Percentiles rank a stretch among this genome's conserved stretches.
Evolutionary conservation across 495 filamentous ascomycete genomes (phyloP).

Genomic region (Aspergillus asperescens): DNA sequence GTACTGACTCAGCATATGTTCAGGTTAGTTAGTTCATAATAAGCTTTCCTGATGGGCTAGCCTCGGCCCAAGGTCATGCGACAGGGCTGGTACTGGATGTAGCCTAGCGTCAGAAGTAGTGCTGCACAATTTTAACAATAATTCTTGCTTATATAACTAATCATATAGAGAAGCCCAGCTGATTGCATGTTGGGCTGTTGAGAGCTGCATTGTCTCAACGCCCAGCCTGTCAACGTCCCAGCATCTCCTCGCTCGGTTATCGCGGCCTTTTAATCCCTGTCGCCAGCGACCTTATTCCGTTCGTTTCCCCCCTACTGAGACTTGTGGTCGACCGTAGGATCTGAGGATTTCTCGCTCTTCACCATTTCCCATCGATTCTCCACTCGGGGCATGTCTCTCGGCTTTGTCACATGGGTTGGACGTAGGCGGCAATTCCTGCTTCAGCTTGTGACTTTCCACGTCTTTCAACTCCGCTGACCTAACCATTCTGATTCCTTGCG

Average conservation of each 20-base stretch:
- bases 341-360: conserved; percentile 4
- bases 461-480: conserved; percentile 12
- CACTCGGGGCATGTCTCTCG: conserved; percentile 25
- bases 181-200: conserved; percentile 20
- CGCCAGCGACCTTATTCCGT: background rate
- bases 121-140: background rate
- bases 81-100: conserved; percentile 10
- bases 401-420: conserved; percentile 43
- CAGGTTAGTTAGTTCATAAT: no score
- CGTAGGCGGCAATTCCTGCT: conserved; percentile 34
- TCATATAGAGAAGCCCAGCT: conserved; percentile 4
- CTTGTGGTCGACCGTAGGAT: background rate
- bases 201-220: conserved; percentile 18
- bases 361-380: conserved; percentile 13
- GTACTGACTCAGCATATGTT: background rate
- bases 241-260: background rate
- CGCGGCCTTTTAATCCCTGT: background rate
- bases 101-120: conserved; percentile 10
- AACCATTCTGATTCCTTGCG: conserved; percentile 15
- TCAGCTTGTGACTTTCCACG: conserved; percentile 3
- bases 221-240: conserved; percentile 1
- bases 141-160: conserved; percentile 11
- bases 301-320: conserved; percentile 8
- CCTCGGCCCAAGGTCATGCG: background rate
- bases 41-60: conserved; percentile 2